Evolutionary conservation across 495 filamentous ascomycete species (phyloP).

Genomic region (Podospora fimiseda): DNA sequence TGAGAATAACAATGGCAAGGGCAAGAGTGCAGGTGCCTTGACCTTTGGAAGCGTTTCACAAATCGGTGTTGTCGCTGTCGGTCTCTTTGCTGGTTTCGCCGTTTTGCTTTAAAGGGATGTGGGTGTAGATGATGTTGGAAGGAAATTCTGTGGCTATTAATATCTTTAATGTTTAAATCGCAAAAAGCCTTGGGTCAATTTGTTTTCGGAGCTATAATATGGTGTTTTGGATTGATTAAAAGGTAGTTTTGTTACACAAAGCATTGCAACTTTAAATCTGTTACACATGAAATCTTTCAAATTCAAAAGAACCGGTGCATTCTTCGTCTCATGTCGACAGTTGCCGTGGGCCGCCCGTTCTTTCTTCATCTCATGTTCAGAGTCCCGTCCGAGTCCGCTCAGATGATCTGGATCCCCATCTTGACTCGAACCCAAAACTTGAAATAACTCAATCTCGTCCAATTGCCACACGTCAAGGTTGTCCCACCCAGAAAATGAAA

Average conservation of each 20-base stretch:
- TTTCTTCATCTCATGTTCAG: too few species aligned
- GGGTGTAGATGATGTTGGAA: background rate
- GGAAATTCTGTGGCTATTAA: background rate
- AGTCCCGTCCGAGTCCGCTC: too few species aligned
- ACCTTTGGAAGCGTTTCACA: constrained; percentile 55
- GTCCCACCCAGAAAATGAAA: background rate
- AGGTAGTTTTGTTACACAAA: background rate
- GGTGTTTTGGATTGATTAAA: background rate
- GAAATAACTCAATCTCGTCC: too few species aligned
- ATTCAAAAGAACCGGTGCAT: background rate
- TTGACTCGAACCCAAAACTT: background rate
- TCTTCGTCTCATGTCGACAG: background rate
- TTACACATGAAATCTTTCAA: background rate
- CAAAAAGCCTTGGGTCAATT: background rate
- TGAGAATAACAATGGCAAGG: constrained; percentile 12
- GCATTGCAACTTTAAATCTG: background rate
- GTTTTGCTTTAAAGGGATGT: constrained; percentile 45
- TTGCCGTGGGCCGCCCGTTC: too few species aligned
- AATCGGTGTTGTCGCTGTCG: constrained; percentile 47
- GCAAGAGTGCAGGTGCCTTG: constrained; percentile 34
- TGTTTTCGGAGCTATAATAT: background rate
- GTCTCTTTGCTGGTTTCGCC: constrained; percentile 60
- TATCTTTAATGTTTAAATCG: background rate
- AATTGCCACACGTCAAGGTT: background rate
- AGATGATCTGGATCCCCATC: too few species aligned